Evolutionary conservation across 2,329 filamentous ascomycete species (phyloP).

Genomic region (Fusarium siculi): DNA sequence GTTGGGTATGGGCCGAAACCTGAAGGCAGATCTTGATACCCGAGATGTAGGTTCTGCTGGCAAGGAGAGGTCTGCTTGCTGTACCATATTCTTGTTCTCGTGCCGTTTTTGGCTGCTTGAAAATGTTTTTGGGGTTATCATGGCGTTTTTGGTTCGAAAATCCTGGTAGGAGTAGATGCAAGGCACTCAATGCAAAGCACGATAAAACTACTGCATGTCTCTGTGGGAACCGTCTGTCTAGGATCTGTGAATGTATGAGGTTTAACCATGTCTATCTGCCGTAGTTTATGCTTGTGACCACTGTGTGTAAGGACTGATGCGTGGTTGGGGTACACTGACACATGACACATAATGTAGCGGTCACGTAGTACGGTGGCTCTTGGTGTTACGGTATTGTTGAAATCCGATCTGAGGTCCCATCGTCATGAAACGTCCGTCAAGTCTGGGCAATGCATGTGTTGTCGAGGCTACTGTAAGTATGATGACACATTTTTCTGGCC

Average conservation of each 20-base stretch:
- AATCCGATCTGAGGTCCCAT: constrained; percentile 21
- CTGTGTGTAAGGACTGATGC: constrained; percentile 9
- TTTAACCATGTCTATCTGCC: constrained; percentile 8
- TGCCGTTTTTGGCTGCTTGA: constrained; percentile 36
- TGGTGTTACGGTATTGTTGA: constrained; percentile 17
- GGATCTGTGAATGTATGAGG: constrained; percentile 6
- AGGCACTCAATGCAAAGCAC: constrained; percentile 46
- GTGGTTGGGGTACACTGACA: not conserved
- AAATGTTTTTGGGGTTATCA: constrained; percentile 38
- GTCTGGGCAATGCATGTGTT: constrained; percentile 35
- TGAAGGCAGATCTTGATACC: constrained; percentile 33
- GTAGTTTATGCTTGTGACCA: constrained; percentile 20
- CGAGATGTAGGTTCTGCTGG: constrained; percentile 39
- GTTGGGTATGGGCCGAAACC: constrained; percentile 19
- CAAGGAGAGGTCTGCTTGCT: constrained; percentile 42
- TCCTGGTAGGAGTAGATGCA: constrained; percentile 46
- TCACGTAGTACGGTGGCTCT: constrained; percentile 15
- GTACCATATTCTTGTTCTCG: constrained; percentile 43
- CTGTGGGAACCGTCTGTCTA: not conserved
- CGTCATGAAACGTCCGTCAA: constrained; percentile 29
- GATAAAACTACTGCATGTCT: constrained; percentile 32
- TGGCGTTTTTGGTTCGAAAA: constrained; percentile 46
- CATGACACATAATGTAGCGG: constrained; percentile 16
- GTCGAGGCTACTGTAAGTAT: constrained; percentile 29
- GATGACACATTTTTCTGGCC: constrained; percentile 35